Base-by-base conservation (phyloP, 495 filamentous ascomycete species). In the Aspergillus wentii region DNA sequence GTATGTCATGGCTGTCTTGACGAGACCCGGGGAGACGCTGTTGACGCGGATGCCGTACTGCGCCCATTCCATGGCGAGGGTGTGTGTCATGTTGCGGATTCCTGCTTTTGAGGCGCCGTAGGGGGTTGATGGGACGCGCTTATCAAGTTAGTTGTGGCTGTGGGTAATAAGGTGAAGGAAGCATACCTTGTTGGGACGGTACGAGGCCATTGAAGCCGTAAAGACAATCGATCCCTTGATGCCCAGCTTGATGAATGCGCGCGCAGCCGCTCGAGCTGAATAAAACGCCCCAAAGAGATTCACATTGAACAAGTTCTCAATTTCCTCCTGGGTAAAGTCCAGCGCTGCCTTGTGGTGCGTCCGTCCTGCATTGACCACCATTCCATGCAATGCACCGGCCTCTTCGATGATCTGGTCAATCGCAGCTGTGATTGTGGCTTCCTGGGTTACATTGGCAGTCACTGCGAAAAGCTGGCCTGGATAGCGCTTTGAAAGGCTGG, bases 21-120 rank as follows among this genome's bases (percentile, higher is more conserved):
- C 53, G 15, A 62, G 52, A 1, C 66, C 66, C 7, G 66, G 63
- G 7, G 56, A 62, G 1, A 65, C 48, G 22, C 51, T 59, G 49
- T 68, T 66, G 8, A 71, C 62, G 2, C 67, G 64, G 37, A 74
- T 74, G 16, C 59, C 60, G 38, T 72, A 52, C 18, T 61, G 51
- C 13, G 62, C 64, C 68, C 66, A 72, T 43, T 72, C 68, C 64
- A 71, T 69, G 8, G 68, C 65, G 2, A 69, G 49, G 1, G 66
- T 69, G 30, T 69, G 65, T 15, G 55, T 52, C 55, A 64, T 54
- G 36, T 58, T 56, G 5, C 52, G 57, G 18, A 61, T 37, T 4
- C 47, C 57, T 11, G 54, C 57, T 30, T 59, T 61, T 2, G 60
- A 57, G 14, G 57, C 57, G 17, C 52, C 52, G 26, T 59, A 59